These are phyloP conservation scores for Lasiosphaeris hirsuta DNA, from an alignment of 495 filamentous ascomycete species.

Conservation along the genomic window DNA sequence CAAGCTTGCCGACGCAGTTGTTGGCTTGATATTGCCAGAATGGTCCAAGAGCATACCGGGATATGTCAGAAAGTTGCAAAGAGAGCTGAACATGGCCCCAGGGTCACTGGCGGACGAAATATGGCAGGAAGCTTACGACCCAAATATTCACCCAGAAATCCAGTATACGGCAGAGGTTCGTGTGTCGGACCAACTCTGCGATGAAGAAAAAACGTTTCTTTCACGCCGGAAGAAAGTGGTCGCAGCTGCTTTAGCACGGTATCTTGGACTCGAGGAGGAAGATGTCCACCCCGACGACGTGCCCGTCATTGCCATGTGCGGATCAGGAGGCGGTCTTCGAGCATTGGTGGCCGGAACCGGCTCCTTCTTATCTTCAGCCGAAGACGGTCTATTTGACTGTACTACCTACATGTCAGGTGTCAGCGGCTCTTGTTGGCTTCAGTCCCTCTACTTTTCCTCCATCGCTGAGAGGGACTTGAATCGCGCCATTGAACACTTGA, in stretches of 20 bases:
- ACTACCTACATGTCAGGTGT: constrained; percentile 93
- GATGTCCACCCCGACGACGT: constrained; percentile 93
- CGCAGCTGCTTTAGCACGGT: constrained; percentile 69
- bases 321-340: constrained; percentile 85
- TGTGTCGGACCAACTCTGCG: constrained; percentile 76
- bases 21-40: constrained; percentile 68
- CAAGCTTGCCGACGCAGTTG: constrained; percentile 61
- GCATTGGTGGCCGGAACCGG: constrained; percentile 87
- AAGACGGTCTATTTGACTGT: constrained; percentile 88
- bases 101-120: constrained; percentile 89
- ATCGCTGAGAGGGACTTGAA: constrained; percentile 62
- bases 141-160: constrained; percentile 81
- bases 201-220: constrained; percentile 74
- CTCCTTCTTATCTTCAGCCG: constrained; percentile 73
- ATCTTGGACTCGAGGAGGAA: constrained; percentile 68
- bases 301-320: constrained; percentile 86
- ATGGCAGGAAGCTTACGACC: constrained; percentile 85
- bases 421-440: constrained; percentile 92
- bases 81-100: constrained; percentile 79
- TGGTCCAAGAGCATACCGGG: constrained; percentile 77
- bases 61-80: constrained; percentile 78
- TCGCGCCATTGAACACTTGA: constrained; percentile 76
- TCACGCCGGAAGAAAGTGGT: constrained; percentile 60
- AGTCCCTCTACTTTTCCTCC: constrained; percentile 84
- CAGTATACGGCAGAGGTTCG: constrained; percentile 73